phyloP scores from a whole-genome alignment of 2,329 filamentous ascomycete species.

The Huntiella abstrusa region DNA sequence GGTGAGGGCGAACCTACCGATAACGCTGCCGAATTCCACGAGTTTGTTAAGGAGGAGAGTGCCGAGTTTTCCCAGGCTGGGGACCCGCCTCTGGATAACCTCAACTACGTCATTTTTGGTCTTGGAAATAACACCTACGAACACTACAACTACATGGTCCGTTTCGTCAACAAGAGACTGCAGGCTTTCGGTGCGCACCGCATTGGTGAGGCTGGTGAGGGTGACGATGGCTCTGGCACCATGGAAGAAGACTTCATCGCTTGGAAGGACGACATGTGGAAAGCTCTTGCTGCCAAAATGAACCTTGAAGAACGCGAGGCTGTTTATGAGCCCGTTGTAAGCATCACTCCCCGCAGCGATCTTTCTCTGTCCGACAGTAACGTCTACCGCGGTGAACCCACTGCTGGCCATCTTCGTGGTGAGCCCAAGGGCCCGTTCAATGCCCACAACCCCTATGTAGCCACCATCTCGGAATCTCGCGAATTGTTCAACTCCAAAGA shows the following conservation, averaged over 20 bases:
- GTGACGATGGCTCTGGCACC: constrained; percentile 91
- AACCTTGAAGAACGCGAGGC: constrained; percentile 85
- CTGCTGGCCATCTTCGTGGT: constrained; percentile 85
- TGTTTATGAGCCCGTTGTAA: constrained; percentile 85
- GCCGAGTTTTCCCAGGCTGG: constrained; percentile 57
- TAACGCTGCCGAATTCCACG: constrained; percentile 97
- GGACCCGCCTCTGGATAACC: constrained; percentile 56
- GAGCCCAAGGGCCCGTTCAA: constrained; percentile 77
- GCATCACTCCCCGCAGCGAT: constrained; percentile 56
- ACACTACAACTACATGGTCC: constrained; percentile 98
- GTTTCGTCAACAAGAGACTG: constrained; percentile 67
- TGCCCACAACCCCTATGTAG: constrained; percentile 91
- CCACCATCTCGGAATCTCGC: constrained; percentile 74
- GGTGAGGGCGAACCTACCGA: constrained; percentile 97
- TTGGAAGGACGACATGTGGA: constrained; percentile 99
- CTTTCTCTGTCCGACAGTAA: constrained; percentile 55
- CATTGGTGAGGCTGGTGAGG: constrained; percentile 79
- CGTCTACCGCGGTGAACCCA: constrained; percentile 90
- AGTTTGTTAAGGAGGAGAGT: constrained; percentile 76
- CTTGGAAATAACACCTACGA: constrained; percentile 99
- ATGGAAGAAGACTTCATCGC: constrained; percentile 99
- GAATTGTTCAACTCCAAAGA: constrained; percentile 82
- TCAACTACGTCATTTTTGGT: constrained; percentile 90
- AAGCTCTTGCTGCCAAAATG: constrained; percentile 64
- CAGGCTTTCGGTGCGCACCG: constrained; percentile 65